These are phyloP conservation scores for Penicillium decumbens DNA, from an alignment of 2,329 filamentous ascomycete genomes.

Conservation along the genomic window DNA sequence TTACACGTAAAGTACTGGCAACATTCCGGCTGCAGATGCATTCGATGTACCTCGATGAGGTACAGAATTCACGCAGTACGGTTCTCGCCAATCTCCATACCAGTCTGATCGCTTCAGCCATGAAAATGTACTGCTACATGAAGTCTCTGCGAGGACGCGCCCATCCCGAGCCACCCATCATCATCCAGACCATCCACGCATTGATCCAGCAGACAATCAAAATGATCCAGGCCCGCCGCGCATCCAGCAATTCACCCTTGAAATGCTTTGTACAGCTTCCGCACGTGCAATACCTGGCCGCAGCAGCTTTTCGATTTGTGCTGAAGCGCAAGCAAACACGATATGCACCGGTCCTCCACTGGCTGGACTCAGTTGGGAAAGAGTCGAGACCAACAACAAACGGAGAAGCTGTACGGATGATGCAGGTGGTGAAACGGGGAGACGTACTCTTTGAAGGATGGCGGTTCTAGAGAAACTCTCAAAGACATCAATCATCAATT, in stretches of 20 bases:
- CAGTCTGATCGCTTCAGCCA: constrained; percentile 72
- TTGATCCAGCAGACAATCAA: constrained; percentile 61
- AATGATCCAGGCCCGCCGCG: constrained; percentile 54
- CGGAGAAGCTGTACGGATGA: constrained; percentile 32
- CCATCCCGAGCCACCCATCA: constrained; percentile 56
- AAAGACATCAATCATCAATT: not conserved
- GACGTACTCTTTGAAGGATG: constrained; percentile 35
- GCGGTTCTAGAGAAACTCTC: constrained; percentile 27
- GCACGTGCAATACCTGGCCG: constrained; percentile 62
- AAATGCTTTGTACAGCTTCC: constrained; percentile 56
- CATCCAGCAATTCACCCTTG: constrained; percentile 32
- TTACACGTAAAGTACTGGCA: constrained; percentile 70
- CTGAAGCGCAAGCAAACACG: constrained; percentile 67
- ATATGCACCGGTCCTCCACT: constrained; percentile 60
- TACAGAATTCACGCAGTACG: constrained; percentile 65
- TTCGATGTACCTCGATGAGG: constrained; percentile 49
- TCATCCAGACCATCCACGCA: constrained; percentile 62
- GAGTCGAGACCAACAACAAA: constrained; percentile 38
- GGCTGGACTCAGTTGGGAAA: constrained; percentile 55
- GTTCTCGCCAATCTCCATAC: constrained; percentile 70
- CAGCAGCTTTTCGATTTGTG: constrained; percentile 64
- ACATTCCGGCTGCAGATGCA: constrained; percentile 81
- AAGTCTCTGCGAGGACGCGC: constrained; percentile 52
- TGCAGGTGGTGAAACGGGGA: constrained; percentile 32
- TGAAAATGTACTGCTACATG: constrained; percentile 63